Percentiles rank a stretch among this genome's conserved stretches.
Conservation (phyloP, 1,284 basidiomycete genomes). For the Ustilago crameri region DNA sequence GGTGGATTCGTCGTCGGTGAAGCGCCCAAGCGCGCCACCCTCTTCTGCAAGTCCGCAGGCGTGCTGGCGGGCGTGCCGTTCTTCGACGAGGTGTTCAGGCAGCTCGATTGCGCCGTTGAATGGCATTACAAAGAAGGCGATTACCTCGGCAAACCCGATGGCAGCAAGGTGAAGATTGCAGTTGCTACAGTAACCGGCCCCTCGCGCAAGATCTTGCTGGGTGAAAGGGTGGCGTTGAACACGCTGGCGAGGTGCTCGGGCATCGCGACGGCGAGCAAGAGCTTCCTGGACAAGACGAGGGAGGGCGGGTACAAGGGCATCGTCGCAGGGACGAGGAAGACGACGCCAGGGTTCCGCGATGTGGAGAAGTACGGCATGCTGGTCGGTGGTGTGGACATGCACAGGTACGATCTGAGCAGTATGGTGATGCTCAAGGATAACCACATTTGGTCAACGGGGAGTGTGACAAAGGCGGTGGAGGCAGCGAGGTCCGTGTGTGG, state of each 20-base stretch:
- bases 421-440: slow-evolving; percentile 99
- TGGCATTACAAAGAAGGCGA: slow-evolving; percentile 92
- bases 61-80: slow-evolving; percentile 95
- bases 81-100: slow-evolving; percentile 90
- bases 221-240: slow-evolving; percentile 93
- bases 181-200: slow-evolving; percentile 92
- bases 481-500: slow-evolving; percentile 89
- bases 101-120: slow-evolving; percentile 89
- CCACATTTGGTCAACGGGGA: slow-evolving; percentile 97
- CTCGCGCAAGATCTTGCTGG: slow-evolving; percentile 87
- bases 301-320: slow-evolving; percentile 85
- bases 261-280: slow-evolving; percentile 91
- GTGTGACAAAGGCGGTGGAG: slow-evolving; percentile 86
- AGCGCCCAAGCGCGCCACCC: slow-evolving; percentile 82
- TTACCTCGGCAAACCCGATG: slow-evolving; percentile 66
- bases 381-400: slow-evolving; percentile 94
- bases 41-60: slow-evolving; percentile 85
- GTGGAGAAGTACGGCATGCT: slow-evolving; percentile 99
- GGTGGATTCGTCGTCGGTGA: slow-evolving; percentile 98
- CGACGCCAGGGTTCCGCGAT: slow-evolving; percentile 92
- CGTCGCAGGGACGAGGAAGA: slow-evolving; percentile 96
- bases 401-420: slow-evolving; percentile 94
- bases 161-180: slow-evolving; percentile 73
- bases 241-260: slow-evolving; percentile 94
- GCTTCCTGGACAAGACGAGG: slow-evolving; percentile 82